A percentile compares a stretch with the other conserved stretches of the same genome.
These are phyloP conservation scores for Vitis labrusca DNA, from an alignment of 164 flowering plant genomes.

Conservation along the genomic window DNA sequence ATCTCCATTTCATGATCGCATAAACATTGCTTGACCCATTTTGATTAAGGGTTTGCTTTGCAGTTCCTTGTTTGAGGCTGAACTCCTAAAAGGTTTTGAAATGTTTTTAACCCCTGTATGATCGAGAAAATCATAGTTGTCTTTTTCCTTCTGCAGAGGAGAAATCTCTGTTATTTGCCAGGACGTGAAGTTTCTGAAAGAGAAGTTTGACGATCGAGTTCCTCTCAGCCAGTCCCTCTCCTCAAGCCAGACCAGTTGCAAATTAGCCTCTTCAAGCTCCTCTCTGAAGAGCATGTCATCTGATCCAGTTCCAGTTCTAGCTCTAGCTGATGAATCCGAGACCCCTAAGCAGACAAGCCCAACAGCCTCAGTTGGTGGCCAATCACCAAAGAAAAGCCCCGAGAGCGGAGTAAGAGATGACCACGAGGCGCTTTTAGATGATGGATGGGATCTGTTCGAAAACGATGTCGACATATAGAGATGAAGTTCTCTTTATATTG, in stretches of 20 bases:
- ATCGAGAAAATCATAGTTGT: background rate
- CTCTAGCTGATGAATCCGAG: conserved; percentile 17
- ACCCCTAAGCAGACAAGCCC: conserved; percentile 21
- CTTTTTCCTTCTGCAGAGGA: conserved; percentile 54
- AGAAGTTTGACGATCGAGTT: conserved; percentile 57
- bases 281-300: conserved; percentile 38
- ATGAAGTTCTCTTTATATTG: background rate
- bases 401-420: conserved; percentile 10
- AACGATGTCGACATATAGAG: background rate
- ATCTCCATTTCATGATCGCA: too few relatives aligned
- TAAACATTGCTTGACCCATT: too few relatives aligned
- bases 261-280: conserved; percentile 64
- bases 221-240: conserved; percentile 49
- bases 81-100: too few relatives aligned
- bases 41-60: too few relatives aligned
- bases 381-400: conserved; percentile 10
- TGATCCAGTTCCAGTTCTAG: conserved; percentile 20
- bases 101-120: too few relatives aligned
- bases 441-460: conserved; percentile 52
- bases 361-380: conserved; percentile 20
- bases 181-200: conserved; percentile 71
- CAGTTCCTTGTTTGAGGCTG: too few relatives aligned
- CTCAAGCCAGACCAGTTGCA: conserved; percentile 49
- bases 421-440: conserved; percentile 27
- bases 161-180: conserved; percentile 86